Evolutionary conservation across 2,329 filamentous ascomycete genomes (phyloP), one percentile per base, ranked within the genome.

Genomic region (Endocalyx cinctus): DNA sequence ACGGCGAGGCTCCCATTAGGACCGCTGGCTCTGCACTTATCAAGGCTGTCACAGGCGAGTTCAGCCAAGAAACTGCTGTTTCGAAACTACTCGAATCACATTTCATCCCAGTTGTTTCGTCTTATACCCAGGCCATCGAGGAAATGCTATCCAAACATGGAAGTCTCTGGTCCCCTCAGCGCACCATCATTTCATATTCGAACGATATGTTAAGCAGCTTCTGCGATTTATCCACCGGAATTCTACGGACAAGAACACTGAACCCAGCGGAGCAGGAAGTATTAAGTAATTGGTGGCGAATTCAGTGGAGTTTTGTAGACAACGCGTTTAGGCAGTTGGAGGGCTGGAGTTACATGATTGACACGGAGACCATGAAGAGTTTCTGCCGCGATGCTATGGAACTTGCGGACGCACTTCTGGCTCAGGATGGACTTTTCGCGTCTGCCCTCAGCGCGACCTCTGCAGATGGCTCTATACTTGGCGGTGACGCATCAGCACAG

Each of bases 301-400:
- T 78, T 36, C 76, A 89, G 47, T 98, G 94, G 94, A 73, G 76
- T 36, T 81, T 80, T 28, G 70, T 97, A 27, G 82, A 82, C 26
- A 81, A 83, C 35, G 85, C 90, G 12, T 96, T 96, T 51, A 70
- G 79, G 26, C 79, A 82, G 39, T 94, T 89, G 4, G 88, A 95
- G 54, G 66, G 67, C 10, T 98, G 92, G 92, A 87, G 87, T 43
- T 67, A 77, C 11, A 74, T 74, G 4, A 78, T 86, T 38, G 82
- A 90, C 31, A 92, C 87, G 54, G 62, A 69, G 14, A 69, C 77
- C 34, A 89, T 98, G 86, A 82, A 88, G 50, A 82, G 95, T 37
- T 96, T 97, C 51, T 96, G 89, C 54, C 82, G 92, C 45, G 87
- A 95, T 54, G 85, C 86, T 11, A 98, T 98, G 77, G 87, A 97